Conservation (phyloP, 768 basidiomycete genomes). For the Cyathus striatus region DNA sequence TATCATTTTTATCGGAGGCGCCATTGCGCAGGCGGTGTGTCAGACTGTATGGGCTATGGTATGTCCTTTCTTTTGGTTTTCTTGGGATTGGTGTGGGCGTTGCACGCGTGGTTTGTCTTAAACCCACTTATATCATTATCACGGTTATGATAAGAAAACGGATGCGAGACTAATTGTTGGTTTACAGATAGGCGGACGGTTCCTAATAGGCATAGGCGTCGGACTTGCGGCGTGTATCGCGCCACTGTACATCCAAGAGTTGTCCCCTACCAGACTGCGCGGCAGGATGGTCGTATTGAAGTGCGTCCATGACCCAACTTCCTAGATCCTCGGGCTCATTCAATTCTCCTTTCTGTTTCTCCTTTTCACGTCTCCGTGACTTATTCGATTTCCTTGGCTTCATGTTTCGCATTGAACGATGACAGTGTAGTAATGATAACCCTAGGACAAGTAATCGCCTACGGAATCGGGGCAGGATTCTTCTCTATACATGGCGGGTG, state of each 20-base stretch:
- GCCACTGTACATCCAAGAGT: constrained; percentile 80
- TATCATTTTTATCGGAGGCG: constrained; percentile 70
- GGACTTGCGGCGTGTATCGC: constrained; percentile 75
- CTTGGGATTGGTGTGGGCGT: too few relatives aligned
- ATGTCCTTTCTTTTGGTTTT: constrained; percentile 10
- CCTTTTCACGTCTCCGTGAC: too few relatives aligned
- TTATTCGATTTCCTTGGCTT: too few relatives aligned
- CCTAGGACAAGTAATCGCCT: constrained; percentile 74
- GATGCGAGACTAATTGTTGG: too few relatives aligned
- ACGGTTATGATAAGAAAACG: too few relatives aligned
- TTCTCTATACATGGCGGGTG: constrained; percentile 57
- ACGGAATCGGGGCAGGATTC: constrained; percentile 68
- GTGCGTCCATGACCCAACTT: constrained; percentile 12
- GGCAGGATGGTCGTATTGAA: constrained; percentile 81
- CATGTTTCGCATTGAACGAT: not conserved
- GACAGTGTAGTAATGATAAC: constrained; percentile 74
- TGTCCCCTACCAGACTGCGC: constrained; percentile 67
- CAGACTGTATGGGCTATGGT: constrained; percentile 72
- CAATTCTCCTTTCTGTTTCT: too few relatives aligned
- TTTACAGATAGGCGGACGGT: constrained; percentile 59
- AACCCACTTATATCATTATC: not conserved
- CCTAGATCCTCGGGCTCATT: not conserved
- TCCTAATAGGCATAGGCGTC: constrained; percentile 71
- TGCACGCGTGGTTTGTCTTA: too few relatives aligned
- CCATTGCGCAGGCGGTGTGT: constrained; percentile 64